Conservation (phyloP, 371 early-diverging fungal genomes). For the Phascolomyces articulosus region DNA sequence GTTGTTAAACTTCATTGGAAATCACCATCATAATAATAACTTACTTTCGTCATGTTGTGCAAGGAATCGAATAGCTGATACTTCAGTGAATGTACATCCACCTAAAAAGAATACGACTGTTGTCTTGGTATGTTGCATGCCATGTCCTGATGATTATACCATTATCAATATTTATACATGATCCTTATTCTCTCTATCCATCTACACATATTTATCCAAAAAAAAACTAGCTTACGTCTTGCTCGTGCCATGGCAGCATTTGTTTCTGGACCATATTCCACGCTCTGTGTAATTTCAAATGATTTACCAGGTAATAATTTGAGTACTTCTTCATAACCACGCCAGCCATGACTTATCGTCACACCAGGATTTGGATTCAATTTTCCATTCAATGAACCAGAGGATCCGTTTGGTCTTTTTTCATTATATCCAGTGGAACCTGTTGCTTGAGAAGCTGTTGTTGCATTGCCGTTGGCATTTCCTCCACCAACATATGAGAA, state of each 20-base stretch:
- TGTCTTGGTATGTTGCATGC: constrained; percentile 63
- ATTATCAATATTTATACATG: constrained; percentile 3
- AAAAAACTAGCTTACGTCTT: constrained; percentile 46
- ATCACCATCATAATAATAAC: background rate
- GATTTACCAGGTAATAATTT: constrained; percentile 75
- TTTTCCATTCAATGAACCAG: constrained; percentile 18
- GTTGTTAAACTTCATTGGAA: too few relatives aligned
- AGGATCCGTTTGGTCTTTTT: constrained; percentile 1
- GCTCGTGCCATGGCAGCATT: constrained; percentile 53
- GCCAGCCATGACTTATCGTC: constrained; percentile 66
- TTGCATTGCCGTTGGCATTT: constrained; percentile 16
- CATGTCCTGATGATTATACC: constrained; percentile 27
- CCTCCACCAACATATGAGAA: constrained; percentile 37
- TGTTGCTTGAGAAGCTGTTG: background rate
- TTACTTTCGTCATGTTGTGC: constrained; percentile 77
- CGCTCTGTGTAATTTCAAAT: constrained; percentile 77
- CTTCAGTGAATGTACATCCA: constrained; percentile 94
- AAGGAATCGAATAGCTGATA: constrained; percentile 85
- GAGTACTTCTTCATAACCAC: constrained; percentile 85
- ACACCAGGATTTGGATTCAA: constrained; percentile 4
- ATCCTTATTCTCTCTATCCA: background rate
- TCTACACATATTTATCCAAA: background rate
- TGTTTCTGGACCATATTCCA: constrained; percentile 58
- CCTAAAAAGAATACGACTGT: constrained; percentile 93
- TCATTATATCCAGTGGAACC: background rate